Conservation (phyloP, 306 rosid species). For the Castanopsis chinensis region DNA sequence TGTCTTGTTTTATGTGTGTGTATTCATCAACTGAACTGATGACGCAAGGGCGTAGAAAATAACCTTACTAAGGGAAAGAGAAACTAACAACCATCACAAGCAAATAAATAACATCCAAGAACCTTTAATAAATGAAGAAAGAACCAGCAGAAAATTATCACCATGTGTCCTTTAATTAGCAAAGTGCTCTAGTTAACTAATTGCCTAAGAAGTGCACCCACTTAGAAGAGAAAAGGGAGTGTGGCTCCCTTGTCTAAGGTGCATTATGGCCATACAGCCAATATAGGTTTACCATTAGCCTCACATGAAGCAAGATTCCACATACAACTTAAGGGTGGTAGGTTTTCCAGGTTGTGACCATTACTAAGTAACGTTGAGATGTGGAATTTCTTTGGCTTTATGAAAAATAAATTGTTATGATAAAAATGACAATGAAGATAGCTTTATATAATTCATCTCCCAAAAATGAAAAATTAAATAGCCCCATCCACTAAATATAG, state of each 20-base stretch:
- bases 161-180: background rate
- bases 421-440: background rate
- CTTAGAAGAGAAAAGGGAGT: background rate
- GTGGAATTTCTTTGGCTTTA: background rate
- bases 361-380: background rate
- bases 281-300: background rate
- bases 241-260: background rate
- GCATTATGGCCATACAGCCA: background rate
- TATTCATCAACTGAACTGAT: background rate
- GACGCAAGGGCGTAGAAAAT: background rate
- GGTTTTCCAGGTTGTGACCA: background rate
- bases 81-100: background rate
- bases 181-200: background rate
- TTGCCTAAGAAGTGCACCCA: background rate
- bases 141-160: no score
- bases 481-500: background rate
- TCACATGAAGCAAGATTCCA: background rate
- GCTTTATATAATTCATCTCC: background rate
- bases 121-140: background rate
- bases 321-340: background rate
- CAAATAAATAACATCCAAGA: background rate
- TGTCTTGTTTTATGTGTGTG: background rate
- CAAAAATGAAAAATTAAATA: background rate
- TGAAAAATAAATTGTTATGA: background rate
- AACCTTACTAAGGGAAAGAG: background rate